Conservation (phyloP, 257 asterid species). For the Leonotis leonurus region DNA sequence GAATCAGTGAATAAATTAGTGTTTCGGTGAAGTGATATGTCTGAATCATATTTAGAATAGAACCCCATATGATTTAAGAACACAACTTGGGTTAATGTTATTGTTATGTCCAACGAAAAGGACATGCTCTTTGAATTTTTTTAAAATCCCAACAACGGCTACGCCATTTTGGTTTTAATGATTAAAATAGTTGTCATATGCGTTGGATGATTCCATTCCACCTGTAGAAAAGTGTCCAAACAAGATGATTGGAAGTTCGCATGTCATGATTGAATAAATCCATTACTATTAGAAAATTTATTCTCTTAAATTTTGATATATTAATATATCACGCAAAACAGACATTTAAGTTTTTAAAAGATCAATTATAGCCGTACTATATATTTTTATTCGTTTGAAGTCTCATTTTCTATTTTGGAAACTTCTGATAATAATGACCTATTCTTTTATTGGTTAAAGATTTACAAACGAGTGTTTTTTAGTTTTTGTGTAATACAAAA, state of each 20-base stretch:
- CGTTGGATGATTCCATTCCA: constrained; percentile 18
- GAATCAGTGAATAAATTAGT: constrained; percentile 12
- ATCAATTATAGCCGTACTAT: too few relatives aligned
- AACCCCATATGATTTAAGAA: constrained; percentile 11
- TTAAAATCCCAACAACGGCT: constrained; percentile 4
- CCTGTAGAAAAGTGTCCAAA: constrained; percentile 10
- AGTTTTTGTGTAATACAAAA: too few relatives aligned
- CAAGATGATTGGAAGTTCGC: constrained; percentile 10
- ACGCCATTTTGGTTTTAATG: background rate
- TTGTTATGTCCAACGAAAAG: constrained; percentile 1
- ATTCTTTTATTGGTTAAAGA: too few relatives aligned
- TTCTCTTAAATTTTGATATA: too few relatives aligned
- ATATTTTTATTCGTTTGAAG: too few relatives aligned
- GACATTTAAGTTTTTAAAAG: too few relatives aligned
- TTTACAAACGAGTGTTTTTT: too few relatives aligned
- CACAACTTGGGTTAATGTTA: constrained; percentile 3
- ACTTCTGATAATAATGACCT: too few relatives aligned
- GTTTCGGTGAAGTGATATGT: constrained; percentile 35
- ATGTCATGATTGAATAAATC: constrained; percentile 16
- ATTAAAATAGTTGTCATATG: background rate
- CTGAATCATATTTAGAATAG: constrained; percentile 22
- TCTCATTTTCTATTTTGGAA: too few relatives aligned
- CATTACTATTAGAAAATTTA: too few relatives aligned
- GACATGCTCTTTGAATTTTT: background rate
- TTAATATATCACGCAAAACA: too few relatives aligned